Evolutionary conservation across 2,329 filamentous ascomycete species (phyloP).

Genomic region (Claviceps fusiformis): DNA sequence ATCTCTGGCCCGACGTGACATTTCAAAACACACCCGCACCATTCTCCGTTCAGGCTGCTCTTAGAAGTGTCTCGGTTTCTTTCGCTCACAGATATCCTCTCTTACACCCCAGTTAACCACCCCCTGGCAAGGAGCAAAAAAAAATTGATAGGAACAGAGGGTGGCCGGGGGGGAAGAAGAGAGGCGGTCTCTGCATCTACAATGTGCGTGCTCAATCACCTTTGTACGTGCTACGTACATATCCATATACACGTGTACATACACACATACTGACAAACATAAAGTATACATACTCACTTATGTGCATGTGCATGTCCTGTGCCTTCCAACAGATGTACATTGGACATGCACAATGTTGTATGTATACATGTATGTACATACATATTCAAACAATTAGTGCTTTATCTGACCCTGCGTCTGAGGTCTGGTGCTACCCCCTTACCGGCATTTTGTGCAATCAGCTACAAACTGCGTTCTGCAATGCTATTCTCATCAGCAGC

Average conservation of each 20-base stretch:
- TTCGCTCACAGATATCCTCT: background rate
- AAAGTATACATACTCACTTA: background rate
- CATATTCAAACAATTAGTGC: conserved; percentile 3
- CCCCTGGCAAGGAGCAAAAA: background rate
- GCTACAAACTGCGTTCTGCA: background rate
- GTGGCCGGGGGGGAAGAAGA: too few species aligned
- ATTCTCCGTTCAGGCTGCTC: conserved; percentile 1
- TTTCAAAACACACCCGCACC: conserved; percentile 2
- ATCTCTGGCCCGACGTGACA: conserved; percentile 2
- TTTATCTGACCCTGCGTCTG: background rate
- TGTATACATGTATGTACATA: background rate
- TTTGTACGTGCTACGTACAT: background rate
- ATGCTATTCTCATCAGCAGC: background rate
- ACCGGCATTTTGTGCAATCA: background rate
- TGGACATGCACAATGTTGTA: background rate
- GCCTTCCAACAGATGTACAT: conserved; percentile 1
- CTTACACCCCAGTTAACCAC: conserved; percentile 4
- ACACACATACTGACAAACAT: too few species aligned
- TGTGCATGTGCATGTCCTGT: conserved; percentile 4
- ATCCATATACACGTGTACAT: background rate
- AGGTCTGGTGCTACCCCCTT: conserved; percentile 3
- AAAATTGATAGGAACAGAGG: background rate
- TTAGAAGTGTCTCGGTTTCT: background rate
- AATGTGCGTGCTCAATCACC: conserved; percentile 1
- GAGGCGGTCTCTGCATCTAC: background rate